A percentile compares a stretch with the other conserved stretches of the same genome.
Conservation (phyloP, 179 eudicot species). For the Amaranthus tricolor region DNA sequence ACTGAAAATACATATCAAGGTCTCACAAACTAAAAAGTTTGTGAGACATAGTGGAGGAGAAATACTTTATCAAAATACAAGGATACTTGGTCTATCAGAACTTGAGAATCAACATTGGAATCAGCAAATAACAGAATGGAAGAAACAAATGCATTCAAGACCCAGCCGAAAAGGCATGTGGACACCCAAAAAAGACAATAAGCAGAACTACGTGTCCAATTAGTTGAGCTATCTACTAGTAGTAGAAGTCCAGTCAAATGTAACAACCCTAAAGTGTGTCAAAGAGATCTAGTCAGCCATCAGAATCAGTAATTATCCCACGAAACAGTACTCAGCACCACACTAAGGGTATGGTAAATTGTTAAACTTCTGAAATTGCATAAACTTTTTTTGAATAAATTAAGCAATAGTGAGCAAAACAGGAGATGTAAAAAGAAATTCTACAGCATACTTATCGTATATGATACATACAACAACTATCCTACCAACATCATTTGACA, state of each 20-base stretch:
- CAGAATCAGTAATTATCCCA: neutral
- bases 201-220: neutral
- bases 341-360: neutral
- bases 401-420: neutral
- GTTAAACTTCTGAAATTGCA: neutral
- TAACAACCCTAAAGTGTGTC: neutral
- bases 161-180: neutral
- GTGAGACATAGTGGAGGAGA: neutral
- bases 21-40: neutral
- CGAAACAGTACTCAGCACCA: neutral
- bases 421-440: neutral
- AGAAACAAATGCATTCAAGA: neutral
- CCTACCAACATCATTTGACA: constrained; percentile 8
- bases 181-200: neutral
- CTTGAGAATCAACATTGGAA: neutral
- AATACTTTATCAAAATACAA: too few species aligned
- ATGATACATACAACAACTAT: neutral
- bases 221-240: neutral
- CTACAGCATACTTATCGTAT: neutral
- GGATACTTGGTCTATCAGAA: neutral
- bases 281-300: neutral
- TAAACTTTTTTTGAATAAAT: too few species aligned
- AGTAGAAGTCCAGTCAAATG: neutral
- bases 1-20: neutral
- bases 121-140: neutral